Base-by-base conservation (phyloP, 208 protist genomes). In the Chromosphaera perkinsii region DNA sequence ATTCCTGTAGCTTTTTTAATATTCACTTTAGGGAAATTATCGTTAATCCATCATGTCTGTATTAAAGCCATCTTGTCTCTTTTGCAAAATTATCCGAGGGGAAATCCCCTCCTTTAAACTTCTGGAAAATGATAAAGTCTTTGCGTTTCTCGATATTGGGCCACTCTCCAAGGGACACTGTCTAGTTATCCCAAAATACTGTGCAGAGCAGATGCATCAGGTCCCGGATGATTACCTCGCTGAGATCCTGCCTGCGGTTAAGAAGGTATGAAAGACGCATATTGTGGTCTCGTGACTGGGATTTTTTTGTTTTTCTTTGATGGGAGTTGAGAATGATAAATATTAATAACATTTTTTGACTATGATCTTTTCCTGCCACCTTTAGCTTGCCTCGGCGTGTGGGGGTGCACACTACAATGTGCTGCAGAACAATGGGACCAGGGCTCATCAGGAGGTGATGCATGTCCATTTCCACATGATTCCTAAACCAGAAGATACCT, bases 401-500 rank as follows among this genome's bases (percentile, higher is more conserved):
- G 75, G 72, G 4, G 57, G 43, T 22, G 86, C 73, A 51, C 72
- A 89, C 75, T 94, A 92, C 84, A 92, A 94, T 61, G 72, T 94
- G 4, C 81, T 94, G 33, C 88, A 92, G 76, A 94, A 94, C 75
- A 92, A 94, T 64, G 90, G 90, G 37, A 52, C 35, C 22, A 51
- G 91, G 10, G 90, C 90, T 9, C 85, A 92, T 57, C 90, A 94
- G 81, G 85, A 84, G 71, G 90, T 94, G 72, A 75, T 76, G 32
- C 90, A 94, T 68, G 88, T 92, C 37, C 90, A 94, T 85, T 91
- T 92, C 77, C 90, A 94, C 76, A 66, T 94, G 58, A 94, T 94
- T 60, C 90, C 90, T 22, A 69, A 69, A 45, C 57, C 54, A 5
- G 24, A 70, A 24, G 32, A 17, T 33, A 27, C 57, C 12, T n/a